Conservation (phyloP, 805 yeast species). For the Maudiozyma bulderi region DNA sequence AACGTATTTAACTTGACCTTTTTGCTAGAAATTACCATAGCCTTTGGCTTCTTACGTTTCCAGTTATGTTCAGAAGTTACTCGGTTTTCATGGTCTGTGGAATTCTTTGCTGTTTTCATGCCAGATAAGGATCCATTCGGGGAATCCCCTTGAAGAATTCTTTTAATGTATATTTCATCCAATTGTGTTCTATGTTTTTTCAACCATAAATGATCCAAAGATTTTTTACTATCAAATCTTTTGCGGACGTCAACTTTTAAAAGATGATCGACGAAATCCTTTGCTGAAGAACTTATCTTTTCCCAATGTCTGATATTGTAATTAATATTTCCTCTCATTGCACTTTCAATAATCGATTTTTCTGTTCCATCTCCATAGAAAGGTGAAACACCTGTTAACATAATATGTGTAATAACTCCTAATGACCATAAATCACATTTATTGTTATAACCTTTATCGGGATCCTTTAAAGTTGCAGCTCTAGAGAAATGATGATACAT, state of each 20-base stretch:
- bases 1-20: slow-evolving; percentile 1
- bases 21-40: slow-evolving; percentile 10
- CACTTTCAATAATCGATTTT: slow-evolving; percentile 33
- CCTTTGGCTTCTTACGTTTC: slow-evolving; percentile 22
- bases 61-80: slow-evolving; percentile 6
- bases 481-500: slow-evolving; percentile 21
- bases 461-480: slow-evolving; percentile 19
- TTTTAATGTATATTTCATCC: slow-evolving; percentile 30
- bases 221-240: slow-evolving; percentile 32
- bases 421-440: slow-evolving; percentile 66
- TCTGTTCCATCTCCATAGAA: slow-evolving; percentile 43
- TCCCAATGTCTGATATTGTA: slow-evolving; percentile 36
- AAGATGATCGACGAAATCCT: slow-evolving; percentile 36
- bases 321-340: slow-evolving; percentile 33
- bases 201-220: slow-evolving; percentile 43
- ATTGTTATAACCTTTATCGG: slow-evolving; percentile 36
- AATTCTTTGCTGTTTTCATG: neutral
- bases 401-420: slow-evolving; percentile 50
- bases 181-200: slow-evolving; percentile 30
- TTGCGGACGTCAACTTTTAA: slow-evolving; percentile 31
- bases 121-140: neutral
- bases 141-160: slow-evolving; percentile 9
- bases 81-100: neutral
- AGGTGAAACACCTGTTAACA: slow-evolving; percentile 57
- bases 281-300: slow-evolving; percentile 33